phyloP scores from a whole-genome alignment of 1,139 yeast species.

The Kodamaea ohmeri region DNA sequence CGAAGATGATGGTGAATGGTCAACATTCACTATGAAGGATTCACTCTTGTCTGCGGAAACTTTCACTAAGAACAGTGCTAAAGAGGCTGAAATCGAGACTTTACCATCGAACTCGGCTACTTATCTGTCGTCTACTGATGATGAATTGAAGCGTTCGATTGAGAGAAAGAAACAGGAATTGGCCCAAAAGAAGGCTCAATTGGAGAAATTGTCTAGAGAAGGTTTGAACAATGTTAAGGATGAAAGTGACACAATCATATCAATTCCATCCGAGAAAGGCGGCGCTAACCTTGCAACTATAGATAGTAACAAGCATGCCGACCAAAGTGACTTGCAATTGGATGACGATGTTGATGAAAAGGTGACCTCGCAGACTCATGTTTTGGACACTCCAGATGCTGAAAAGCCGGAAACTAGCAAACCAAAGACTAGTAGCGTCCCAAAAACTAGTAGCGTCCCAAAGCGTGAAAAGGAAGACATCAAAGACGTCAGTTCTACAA shows the following conservation, averaged over 20 bases:
- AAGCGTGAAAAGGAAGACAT: too few species aligned
- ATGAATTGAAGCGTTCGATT: constrained; percentile 12
- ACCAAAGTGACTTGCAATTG: constrained; percentile 1
- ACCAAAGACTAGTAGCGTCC: too few species aligned
- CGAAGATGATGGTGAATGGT: constrained; percentile 31
- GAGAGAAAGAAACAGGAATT: constrained; percentile 19
- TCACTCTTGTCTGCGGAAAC: constrained; percentile 12
- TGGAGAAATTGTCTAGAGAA: constrained; percentile 13
- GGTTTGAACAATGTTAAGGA: constrained; percentile 28
- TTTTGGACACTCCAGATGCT: constrained; percentile 2
- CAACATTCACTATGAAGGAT: constrained; percentile 18
- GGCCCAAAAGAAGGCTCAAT: constrained; percentile 18
- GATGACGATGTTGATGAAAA: constrained; percentile 4
- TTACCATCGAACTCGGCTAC: constrained; percentile 12
- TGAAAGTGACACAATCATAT: constrained; percentile 29
- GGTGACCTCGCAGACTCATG: constrained; percentile 6
- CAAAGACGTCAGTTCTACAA: too few species aligned
- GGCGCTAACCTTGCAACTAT: constrained; percentile 30
- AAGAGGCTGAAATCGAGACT: constrained; percentile 10
- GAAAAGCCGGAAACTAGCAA: constrained; percentile 1
- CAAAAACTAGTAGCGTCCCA: too few species aligned
- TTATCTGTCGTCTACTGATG: constrained; percentile 21
- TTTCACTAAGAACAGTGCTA: constrained; percentile 3
- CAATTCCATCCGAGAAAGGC: constrained; percentile 23
- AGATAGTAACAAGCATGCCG: constrained; percentile 36